Evolutionary conservation across 2,329 filamentous ascomycete species (phyloP).

Genomic region (Phyllosticta ampelicida): DNA sequence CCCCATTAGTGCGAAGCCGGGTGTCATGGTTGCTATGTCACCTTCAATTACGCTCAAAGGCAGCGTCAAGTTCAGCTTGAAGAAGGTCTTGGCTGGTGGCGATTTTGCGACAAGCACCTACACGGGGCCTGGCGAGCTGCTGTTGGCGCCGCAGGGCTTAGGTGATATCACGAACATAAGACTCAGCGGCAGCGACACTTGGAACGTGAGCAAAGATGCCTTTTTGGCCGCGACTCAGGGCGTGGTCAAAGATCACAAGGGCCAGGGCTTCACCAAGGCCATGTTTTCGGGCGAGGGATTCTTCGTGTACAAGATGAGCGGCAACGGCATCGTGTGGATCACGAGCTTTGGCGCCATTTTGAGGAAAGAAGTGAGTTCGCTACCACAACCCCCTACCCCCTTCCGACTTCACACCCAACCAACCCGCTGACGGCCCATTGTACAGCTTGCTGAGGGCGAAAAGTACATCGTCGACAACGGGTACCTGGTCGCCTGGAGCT

Average conservation of each 20-base stretch:
- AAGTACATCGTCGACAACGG: slow-evolving; percentile 90
- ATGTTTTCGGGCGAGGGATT: slow-evolving; percentile 91
- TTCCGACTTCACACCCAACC: slow-evolving; percentile 1
- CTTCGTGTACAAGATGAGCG: slow-evolving; percentile 79
- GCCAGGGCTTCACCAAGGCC: slow-evolving; percentile 75
- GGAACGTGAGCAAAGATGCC: slow-evolving; percentile 78
- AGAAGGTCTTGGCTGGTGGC: slow-evolving; percentile 77
- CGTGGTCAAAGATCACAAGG: slow-evolving; percentile 78
- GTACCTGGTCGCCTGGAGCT: slow-evolving; percentile 93
- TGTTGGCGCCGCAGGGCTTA: slow-evolving; percentile 68
- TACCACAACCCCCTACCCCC: neutral
- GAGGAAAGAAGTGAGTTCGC: slow-evolving; percentile 67
- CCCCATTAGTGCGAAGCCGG: slow-evolving; percentile 70
- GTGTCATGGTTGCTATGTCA: slow-evolving; percentile 92
- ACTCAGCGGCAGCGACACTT: slow-evolving; percentile 59
- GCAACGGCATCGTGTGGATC: slow-evolving; percentile 75
- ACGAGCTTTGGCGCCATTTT: slow-evolving; percentile 93
- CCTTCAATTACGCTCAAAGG: slow-evolving; percentile 77
- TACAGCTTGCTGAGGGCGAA: slow-evolving; percentile 52
- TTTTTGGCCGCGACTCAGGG: slow-evolving; percentile 80
- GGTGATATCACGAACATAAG: slow-evolving; percentile 79
- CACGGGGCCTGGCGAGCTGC: slow-evolving; percentile 81
- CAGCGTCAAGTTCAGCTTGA: slow-evolving; percentile 72
- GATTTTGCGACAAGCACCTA: slow-evolving; percentile 70
- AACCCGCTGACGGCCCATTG: neutral